Evolutionary conservation across 805 yeast species (phyloP).

Genomic region (Blastobotrys robertii): DNA sequence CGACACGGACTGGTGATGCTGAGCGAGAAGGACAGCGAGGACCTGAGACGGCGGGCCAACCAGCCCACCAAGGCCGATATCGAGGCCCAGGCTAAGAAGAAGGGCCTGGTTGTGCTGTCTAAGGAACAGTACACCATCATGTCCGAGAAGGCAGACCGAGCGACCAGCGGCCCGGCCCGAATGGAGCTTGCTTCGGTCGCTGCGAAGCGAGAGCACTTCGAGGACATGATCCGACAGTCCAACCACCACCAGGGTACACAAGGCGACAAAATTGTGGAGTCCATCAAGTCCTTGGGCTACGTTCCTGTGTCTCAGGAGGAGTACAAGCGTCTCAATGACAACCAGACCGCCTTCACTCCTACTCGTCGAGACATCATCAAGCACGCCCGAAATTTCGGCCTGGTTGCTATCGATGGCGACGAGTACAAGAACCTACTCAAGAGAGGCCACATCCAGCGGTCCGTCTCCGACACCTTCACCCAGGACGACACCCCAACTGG

Average conservation of each 20-base stretch:
- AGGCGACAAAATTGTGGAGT: constrained; percentile 22
- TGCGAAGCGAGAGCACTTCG: constrained; percentile 25
- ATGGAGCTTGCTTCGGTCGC: constrained; percentile 16
- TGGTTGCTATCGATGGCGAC: constrained; percentile 36
- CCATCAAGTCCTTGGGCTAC: constrained; percentile 25
- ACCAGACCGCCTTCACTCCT: constrained; percentile 25
- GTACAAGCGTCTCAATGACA: constrained; percentile 24
- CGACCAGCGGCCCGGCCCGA: constrained; percentile 4
- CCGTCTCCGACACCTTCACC: not conserved
- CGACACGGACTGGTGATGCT: constrained; percentile 14
- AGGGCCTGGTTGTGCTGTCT: constrained; percentile 22
- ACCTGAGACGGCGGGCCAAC: constrained; percentile 20
- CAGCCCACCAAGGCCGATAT: constrained; percentile 19
- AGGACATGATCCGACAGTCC: constrained; percentile 19
- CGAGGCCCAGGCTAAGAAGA: constrained; percentile 18
- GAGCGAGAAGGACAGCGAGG: constrained; percentile 12
- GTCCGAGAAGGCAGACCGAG: constrained; percentile 14
- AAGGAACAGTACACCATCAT: constrained; percentile 8
- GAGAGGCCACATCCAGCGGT: constrained; percentile 4
- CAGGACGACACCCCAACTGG: not conserved
- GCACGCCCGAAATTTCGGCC: constrained; percentile 34
- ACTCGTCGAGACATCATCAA: constrained; percentile 26
- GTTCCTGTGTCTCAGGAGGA: constrained; percentile 29
- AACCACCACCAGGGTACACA: constrained; percentile 8
- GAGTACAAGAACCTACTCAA: constrained; percentile 33